These are phyloP conservation scores for Paramyrothecium roridum DNA, from an alignment of 2,329 filamentous ascomycete species.

Conservation along the genomic window DNA sequence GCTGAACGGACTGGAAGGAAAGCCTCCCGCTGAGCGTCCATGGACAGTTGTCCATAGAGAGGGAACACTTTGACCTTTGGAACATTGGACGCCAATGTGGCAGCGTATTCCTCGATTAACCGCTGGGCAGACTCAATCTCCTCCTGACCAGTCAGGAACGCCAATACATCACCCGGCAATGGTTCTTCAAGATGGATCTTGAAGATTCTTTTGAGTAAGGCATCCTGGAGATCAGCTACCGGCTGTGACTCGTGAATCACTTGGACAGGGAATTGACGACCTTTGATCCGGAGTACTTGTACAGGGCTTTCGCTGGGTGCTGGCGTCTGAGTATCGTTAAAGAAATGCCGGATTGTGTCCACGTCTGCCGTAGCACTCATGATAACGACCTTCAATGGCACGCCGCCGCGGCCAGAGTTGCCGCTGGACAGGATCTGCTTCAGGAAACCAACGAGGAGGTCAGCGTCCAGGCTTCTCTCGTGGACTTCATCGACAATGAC, in stretches of 20 bases:
- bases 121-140: constrained; percentile 82
- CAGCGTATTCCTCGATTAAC: constrained; percentile 76
- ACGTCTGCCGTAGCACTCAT: constrained; percentile 98
- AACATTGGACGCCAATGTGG: constrained; percentile 68
- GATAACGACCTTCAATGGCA: constrained; percentile 81
- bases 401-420: constrained; percentile 63
- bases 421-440: constrained; percentile 68
- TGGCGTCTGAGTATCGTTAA: constrained; percentile 38
- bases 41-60: constrained; percentile 85
- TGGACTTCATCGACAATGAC: constrained; percentile 96
- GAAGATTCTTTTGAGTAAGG: constrained; percentile 77
- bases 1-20: constrained; percentile 71
- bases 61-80: constrained; percentile 73
- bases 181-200: constrained; percentile 85
- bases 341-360: constrained; percentile 73
- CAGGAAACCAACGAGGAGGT: constrained; percentile 84
- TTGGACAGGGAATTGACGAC: constrained; percentile 83
- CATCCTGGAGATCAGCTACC: constrained; percentile 77
- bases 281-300: constrained; percentile 66
- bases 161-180: constrained; percentile 89
- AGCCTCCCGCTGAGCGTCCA: constrained; percentile 79
- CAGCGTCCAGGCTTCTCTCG: constrained; percentile 91
- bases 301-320: constrained; percentile 17
- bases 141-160: constrained; percentile 90
- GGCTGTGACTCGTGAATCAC: constrained; percentile 71